phyloP scores from a whole-genome alignment of 306 rosid species.

The Vicia villosa region DNA sequence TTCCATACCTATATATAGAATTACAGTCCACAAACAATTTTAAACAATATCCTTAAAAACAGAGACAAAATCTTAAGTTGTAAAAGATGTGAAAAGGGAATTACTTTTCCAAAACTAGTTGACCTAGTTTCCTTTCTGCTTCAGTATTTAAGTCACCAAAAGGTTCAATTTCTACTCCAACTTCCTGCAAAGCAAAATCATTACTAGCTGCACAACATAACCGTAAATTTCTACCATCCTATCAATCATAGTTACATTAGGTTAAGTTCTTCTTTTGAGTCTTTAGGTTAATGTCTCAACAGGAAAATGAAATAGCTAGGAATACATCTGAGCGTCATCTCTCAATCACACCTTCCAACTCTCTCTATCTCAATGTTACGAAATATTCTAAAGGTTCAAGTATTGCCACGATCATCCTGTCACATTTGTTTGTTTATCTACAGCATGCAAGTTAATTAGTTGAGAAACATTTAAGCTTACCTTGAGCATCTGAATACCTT shows the following conservation, averaged over 20 bases:
- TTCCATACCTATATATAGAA: slow-evolving; percentile 64
- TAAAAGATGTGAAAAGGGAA: not conserved
- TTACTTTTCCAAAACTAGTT: slow-evolving; percentile 83
- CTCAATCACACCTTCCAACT: too few species aligned
- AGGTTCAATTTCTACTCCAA: too few species aligned
- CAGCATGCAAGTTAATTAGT: not conserved
- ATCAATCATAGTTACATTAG: too few species aligned
- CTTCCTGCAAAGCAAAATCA: slow-evolving; percentile 57
- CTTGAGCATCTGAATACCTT: slow-evolving; percentile 94
- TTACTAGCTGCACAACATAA: slow-evolving; percentile 27
- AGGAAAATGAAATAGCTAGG: too few species aligned
- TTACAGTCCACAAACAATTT: slow-evolving; percentile 1
- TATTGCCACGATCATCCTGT: slow-evolving; percentile 16
- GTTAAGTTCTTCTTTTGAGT: too few species aligned
- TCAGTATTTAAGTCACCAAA: slow-evolving; percentile 91
- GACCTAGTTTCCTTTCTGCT: slow-evolving; percentile 82
- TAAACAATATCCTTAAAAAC: slow-evolving; percentile 3
- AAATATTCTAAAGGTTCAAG: not conserved
- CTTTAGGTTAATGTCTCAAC: too few species aligned
- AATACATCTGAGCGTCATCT: too few species aligned
- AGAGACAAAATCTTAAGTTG: not conserved
- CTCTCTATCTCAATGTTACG: not conserved
- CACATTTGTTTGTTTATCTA: not conserved
- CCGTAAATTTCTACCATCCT: too few species aligned
- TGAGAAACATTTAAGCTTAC: slow-evolving; percentile 55